Conservation (phyloP, 352 stramenopile species). For the Pythium oligandrum region DNA sequence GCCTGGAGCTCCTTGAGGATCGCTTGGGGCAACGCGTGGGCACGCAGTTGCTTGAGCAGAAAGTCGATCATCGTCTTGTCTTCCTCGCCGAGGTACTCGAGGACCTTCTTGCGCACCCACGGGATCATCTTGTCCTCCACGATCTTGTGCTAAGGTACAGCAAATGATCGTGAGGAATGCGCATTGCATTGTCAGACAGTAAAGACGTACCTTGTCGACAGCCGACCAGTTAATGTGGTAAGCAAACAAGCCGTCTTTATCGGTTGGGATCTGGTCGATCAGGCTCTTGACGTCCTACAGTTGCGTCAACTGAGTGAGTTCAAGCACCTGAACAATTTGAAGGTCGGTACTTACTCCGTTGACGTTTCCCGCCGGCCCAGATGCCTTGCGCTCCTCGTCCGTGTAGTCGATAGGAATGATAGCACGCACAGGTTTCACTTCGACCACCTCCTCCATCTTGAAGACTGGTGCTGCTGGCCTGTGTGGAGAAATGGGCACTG, state of each 20-base stretch:
- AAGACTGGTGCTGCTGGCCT: slow-evolving; percentile 20
- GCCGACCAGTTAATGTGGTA: slow-evolving; percentile 35
- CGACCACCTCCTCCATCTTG: slow-evolving; percentile 29
- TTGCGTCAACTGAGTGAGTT: too few species aligned
- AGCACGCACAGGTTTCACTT: slow-evolving; percentile 33
- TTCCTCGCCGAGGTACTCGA: slow-evolving; percentile 49
- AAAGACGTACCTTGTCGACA: slow-evolving; percentile 18
- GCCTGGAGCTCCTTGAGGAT: slow-evolving; percentile 33
- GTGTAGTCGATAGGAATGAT: slow-evolving; percentile 49
- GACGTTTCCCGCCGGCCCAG: slow-evolving; percentile 8
- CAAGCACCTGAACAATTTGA: too few species aligned
- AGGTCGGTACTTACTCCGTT: too few species aligned
- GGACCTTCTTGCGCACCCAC: slow-evolving; percentile 45
- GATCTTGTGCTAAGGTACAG: slow-evolving; percentile 10
- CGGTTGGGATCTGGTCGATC: slow-evolving; percentile 40
- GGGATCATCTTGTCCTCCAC: slow-evolving; percentile 35
- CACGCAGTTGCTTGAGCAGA: slow-evolving; percentile 31
- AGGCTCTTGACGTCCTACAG: slow-evolving; percentile 33
- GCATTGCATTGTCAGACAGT: too few species aligned
- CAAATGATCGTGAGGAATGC: neutral
- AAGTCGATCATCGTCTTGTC: slow-evolving; percentile 41
- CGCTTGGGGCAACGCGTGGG: slow-evolving; percentile 17
- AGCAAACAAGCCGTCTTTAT: slow-evolving; percentile 28
- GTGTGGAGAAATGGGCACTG: neutral
- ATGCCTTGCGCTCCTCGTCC: slow-evolving; percentile 32